Evolutionary conservation across 1,284 basidiomycete species (phyloP), one percentile per base, ranked within the genome.

Genomic region (Apiotrichum porosum): DNA sequence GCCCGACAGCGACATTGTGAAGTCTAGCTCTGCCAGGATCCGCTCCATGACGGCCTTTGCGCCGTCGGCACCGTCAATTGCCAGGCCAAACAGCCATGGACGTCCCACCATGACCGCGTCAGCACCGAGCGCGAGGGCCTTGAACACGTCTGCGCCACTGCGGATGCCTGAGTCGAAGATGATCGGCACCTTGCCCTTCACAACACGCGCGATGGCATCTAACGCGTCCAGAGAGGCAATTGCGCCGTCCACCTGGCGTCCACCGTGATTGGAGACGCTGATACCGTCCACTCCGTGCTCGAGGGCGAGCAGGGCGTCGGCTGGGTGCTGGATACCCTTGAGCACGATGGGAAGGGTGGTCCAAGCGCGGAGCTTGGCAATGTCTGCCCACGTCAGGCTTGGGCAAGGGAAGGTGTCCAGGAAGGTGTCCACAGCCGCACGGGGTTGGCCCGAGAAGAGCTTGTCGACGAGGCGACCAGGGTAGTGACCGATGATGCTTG

Each of bases 241-340:
- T 1, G 82, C 83, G 4, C 86, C 86, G 63, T 91, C 88, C 5
- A 91, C 78, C 67, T 90, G 88, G 26, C 86, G 78, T 2, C 86
- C 87, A 23, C 86, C 88, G 61, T 91, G 88, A 62, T 90, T 90
- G 6, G 83, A 85, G 9, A 90, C 83, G 23, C 89, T 70, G 52
- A 91, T 84, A 2, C 83, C 87, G 54, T 90, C 81, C 10, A 82
- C 77, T 1, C 81, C 80, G 15, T 77, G 62, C 18, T 83, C 80
- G 9, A 86, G 61, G 0, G 84, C 84, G 52, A 78, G 79, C 57
- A 83, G 79, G 2, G 86, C 85, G 60, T 88, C 86, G 76, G 85
- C 52, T 0, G 72, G 76, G 52, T 69, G 71, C 54, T 81, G 82
- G 37, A 88, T 84, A 3, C 84, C 81, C 66, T 83, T 83, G 52